These are phyloP conservation scores for Solanum habrochaites DNA, from an alignment of 257 asterid genomes.

Conservation along the genomic window DNA sequence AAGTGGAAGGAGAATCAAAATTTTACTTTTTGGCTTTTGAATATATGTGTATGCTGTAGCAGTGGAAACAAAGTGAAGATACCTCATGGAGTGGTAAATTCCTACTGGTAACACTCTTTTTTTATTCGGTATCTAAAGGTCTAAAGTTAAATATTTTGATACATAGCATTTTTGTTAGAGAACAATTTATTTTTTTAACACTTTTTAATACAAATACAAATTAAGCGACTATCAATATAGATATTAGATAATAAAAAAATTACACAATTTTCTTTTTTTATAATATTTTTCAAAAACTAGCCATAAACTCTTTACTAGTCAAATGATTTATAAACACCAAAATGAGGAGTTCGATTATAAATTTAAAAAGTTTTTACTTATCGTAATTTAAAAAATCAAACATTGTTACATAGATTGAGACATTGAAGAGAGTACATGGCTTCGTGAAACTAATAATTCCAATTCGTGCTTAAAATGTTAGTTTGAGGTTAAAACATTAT, in stretches of 20 bases:
- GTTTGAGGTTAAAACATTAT: too few relatives aligned
- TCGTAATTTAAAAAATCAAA: too few relatives aligned
- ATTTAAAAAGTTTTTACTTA: too few relatives aligned
- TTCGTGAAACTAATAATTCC: too few relatives aligned
- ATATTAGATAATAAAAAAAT: too few relatives aligned
- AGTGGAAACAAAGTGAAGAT: not conserved
- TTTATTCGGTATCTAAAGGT: fast-evolving
- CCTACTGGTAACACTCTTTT: not conserved
- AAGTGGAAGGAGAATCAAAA: not conserved
- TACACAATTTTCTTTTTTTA: too few relatives aligned
- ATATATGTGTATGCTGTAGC: not conserved
- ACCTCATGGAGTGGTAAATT: not conserved
- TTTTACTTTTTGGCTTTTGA: not conserved
- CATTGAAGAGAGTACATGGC: not conserved
- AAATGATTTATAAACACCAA: not conserved
- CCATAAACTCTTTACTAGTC: not conserved
- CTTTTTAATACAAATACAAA: fast-evolving
- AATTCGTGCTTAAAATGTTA: too few relatives aligned
- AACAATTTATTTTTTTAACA: too few relatives aligned
- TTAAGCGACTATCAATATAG: fast-evolving
- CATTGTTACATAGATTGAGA: not conserved
- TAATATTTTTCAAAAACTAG: too few relatives aligned
- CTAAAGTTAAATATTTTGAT: too few relatives aligned
- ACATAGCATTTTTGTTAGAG: fast-evolving
- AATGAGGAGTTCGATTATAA: not conserved